A percentile compares a stretch with the other conserved stretches of the same genome.
These are phyloP conservation scores for Boletus speciosus DNA, from an alignment of 768 basidiomycete genomes.

Conservation along the genomic window DNA sequence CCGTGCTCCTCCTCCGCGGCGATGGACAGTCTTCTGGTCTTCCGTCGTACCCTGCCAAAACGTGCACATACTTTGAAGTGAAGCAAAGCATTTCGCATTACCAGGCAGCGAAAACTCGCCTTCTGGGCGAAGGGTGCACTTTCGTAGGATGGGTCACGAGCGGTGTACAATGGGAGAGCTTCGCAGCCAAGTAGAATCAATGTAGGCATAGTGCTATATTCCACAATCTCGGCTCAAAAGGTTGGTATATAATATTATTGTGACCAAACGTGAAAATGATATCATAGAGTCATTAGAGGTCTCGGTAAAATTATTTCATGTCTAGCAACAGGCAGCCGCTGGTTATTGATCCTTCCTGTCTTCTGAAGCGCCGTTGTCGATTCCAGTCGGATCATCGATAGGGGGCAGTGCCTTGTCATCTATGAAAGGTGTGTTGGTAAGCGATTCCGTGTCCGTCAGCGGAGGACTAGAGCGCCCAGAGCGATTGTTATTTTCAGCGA, in stretches of 20 bases:
- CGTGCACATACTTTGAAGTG: constrained; percentile 41
- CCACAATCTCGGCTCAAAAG: background rate
- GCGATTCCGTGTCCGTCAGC: constrained; percentile 41
- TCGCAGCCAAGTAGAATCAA: constrained; percentile 26
- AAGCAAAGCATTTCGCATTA: constrained; percentile 47
- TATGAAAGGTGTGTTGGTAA: constrained; percentile 34
- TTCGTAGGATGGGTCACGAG: constrained; percentile 65
- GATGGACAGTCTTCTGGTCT: constrained; percentile 6
- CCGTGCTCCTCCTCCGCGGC: constrained; percentile 13
- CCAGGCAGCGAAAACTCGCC: constrained; percentile 46
- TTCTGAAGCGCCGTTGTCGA: constrained; percentile 7
- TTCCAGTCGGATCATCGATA: constrained; percentile 15
- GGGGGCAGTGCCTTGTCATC: constrained; percentile 21
- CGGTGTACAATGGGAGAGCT: constrained; percentile 52
- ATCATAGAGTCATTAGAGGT: constrained; percentile 17
- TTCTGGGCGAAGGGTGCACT: constrained; percentile 42
- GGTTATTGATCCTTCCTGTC: constrained; percentile 32
- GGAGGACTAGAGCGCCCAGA: constrained; percentile 53
- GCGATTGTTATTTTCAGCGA: constrained; percentile 65
- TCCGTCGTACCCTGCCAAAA: constrained; percentile 12
- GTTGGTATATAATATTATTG: constrained; percentile 8
- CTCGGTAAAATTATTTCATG: constrained; percentile 6
- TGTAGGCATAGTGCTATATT: background rate
- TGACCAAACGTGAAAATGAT: constrained; percentile 7
- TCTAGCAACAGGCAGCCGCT: background rate